A percentile compares a stretch with the other conserved stretches of the same genome.
Conservation (phyloP, 257 asterid genomes). For the Gentiana macrophylla region DNA sequence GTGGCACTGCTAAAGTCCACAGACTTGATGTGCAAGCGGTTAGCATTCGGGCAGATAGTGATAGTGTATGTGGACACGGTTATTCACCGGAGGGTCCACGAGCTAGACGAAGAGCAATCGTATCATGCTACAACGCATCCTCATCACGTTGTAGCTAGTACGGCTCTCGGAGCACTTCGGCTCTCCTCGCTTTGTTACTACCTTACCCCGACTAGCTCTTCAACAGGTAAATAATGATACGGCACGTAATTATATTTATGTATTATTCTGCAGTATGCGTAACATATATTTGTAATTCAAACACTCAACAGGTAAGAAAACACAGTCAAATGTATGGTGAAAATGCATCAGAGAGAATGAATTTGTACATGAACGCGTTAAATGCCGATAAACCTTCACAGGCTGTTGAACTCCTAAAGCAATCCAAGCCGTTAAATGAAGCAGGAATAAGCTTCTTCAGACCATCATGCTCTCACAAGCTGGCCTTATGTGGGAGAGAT, state of each 20-base stretch:
- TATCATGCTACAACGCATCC: slow-evolving; percentile 12
- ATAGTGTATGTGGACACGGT: no score
- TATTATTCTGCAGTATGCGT: no score
- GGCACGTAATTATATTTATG: no score
- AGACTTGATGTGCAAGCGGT: no score
- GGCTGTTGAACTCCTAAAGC: slow-evolving; percentile 26
- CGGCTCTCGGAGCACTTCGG: slow-evolving; percentile 46
- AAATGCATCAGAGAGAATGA: slow-evolving; percentile 45
- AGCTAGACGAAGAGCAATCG: no score
- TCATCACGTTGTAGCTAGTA: slow-evolving; percentile 38
- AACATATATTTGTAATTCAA: neutral
- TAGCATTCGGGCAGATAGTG: no score
- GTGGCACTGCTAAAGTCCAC: no score
- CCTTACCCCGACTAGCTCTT: slow-evolving; percentile 40
- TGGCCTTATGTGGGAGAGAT: slow-evolving; percentile 54
- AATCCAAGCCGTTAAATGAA: slow-evolving; percentile 40
- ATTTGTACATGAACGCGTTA: slow-evolving; percentile 33
- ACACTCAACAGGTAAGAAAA: slow-evolving; percentile 22
- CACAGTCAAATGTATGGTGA: slow-evolving; percentile 35
- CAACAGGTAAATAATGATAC: slow-evolving; percentile 22
- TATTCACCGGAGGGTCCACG: no score
- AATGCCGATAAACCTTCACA: slow-evolving; percentile 12
- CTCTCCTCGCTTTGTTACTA: slow-evolving; percentile 36
- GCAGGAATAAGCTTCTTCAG: slow-evolving; percentile 44
- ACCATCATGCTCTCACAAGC: slow-evolving; percentile 43